A percentile compares a stretch with the other conserved stretches of the same genome.
Evolutionary conservation across 116 monocot genomes (phyloP).

Genomic region (Papilionanthe hybrid): DNA sequence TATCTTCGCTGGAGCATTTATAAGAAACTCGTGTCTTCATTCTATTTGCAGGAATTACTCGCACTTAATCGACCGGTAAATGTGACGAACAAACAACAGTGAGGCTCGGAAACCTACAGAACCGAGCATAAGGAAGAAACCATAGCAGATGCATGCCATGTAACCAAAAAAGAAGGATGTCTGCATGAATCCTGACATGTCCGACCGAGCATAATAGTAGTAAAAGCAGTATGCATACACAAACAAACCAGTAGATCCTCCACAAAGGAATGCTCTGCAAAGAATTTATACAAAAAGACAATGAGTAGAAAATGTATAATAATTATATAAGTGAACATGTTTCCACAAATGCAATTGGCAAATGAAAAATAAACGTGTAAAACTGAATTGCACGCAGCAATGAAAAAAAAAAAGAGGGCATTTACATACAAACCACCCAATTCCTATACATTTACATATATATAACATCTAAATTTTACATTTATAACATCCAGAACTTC

Average conservation of each 20-base stretch:
- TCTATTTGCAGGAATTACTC: slow-evolving; percentile 22
- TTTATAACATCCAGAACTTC: too few relatives aligned
- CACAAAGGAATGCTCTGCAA: slow-evolving; percentile 77
- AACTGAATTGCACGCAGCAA: too few relatives aligned
- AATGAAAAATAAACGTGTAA: too few relatives aligned
- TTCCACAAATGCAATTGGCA: too few relatives aligned
- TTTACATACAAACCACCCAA: too few relatives aligned
- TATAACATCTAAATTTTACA: too few relatives aligned
- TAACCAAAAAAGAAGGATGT: slow-evolving; percentile 95
- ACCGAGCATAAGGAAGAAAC: slow-evolving; percentile 84
- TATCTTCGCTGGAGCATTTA: neutral
- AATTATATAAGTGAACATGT: too few relatives aligned
- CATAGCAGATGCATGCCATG: slow-evolving; percentile 94
- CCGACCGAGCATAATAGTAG: slow-evolving; percentile 75
- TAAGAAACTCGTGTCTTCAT: neutral
- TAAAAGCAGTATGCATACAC: slow-evolving; percentile 85
- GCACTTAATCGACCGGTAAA: slow-evolving; percentile 87
- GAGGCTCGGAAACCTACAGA: slow-evolving; percentile 74
- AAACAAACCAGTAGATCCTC: slow-evolving; percentile 78
- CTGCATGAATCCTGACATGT: slow-evolving; percentile 96
- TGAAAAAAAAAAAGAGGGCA: too few relatives aligned
- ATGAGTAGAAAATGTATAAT: neutral
- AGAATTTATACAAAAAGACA: neutral
- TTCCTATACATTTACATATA: too few relatives aligned
- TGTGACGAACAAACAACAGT: slow-evolving; percentile 86